Evolutionary conservation across 345 rosid species (phyloP).

Genomic region (Eucalyptus melliodora): DNA sequence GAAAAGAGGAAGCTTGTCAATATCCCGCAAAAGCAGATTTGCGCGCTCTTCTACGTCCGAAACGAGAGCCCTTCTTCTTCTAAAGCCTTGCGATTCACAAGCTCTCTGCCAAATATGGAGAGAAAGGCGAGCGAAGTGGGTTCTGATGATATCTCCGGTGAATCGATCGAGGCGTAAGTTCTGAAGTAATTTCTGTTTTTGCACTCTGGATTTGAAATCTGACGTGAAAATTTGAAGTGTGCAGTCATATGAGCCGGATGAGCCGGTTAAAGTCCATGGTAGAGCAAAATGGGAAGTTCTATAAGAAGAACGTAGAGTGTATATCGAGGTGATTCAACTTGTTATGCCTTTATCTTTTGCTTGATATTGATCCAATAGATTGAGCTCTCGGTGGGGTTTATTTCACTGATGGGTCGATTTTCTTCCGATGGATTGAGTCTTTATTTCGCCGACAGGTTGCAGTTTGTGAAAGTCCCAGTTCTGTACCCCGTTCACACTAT

Average conservation of each 20-base stretch:
- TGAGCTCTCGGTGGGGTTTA: too few relatives aligned
- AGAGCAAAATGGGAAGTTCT: not conserved
- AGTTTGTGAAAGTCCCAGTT: not conserved
- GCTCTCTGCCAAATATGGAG: not conserved
- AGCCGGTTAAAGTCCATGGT: not conserved
- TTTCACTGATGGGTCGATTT: not conserved
- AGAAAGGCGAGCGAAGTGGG: not conserved
- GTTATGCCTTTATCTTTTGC: not conserved
- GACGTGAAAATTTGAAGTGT: not conserved
- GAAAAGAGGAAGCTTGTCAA: not conserved
- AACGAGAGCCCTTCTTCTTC: too few relatives aligned
- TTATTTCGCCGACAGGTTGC: not conserved
- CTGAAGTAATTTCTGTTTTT: not conserved
- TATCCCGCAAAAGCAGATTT: too few relatives aligned
- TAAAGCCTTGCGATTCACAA: too few relatives aligned
- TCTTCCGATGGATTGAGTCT: not conserved
- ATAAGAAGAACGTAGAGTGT: not conserved
- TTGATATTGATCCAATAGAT: not conserved
- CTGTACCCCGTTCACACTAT: not conserved
- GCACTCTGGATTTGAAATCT: not conserved
- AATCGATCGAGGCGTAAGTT: not conserved
- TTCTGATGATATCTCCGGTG: not conserved
- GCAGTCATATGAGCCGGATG: not conserved
- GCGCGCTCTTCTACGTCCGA: too few relatives aligned
- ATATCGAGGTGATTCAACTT: not conserved